These are phyloP conservation scores for Backusella westeae DNA, from an alignment of 192 early-diverging fungal genomes.

Conservation along the genomic window DNA sequence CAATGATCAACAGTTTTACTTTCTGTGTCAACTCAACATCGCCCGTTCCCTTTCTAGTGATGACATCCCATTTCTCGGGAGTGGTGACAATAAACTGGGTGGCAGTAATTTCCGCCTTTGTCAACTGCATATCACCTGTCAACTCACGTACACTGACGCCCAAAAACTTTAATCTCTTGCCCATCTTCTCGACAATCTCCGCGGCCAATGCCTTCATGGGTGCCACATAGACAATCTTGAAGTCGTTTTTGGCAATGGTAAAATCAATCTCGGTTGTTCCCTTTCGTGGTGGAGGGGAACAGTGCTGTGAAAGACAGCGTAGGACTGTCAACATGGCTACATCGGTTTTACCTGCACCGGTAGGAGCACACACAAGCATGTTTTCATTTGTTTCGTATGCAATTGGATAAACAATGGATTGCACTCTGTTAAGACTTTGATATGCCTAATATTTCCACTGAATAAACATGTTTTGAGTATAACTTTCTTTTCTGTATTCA, in stretches of 20 bases:
- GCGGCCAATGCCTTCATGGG: conserved; percentile 98
- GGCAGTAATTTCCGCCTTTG: conserved; percentile 86
- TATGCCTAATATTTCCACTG: conserved; percentile 53
- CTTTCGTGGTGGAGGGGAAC: conserved; percentile 52
- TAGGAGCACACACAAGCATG: conserved; percentile 97
- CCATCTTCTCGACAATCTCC: conserved; percentile 93
- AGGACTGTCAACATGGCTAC: conserved; percentile 94
- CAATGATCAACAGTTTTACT: conserved; percentile 91
- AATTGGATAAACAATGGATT: conserved; percentile 92
- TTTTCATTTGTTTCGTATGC: conserved; percentile 97
- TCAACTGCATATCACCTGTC: conserved; percentile 98
- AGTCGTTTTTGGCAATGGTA: conserved; percentile 76
- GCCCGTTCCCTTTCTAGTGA: conserved; percentile 93
- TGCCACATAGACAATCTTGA: conserved; percentile 98
- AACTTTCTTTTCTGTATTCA: neutral
- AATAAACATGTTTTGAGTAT: too few species aligned
- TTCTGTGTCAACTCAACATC: conserved; percentile 89
- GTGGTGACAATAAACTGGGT: conserved; percentile 99
- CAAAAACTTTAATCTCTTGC: conserved; percentile 75
- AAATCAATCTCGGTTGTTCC: conserved; percentile 47
- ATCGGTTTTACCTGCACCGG: conserved; percentile 98
- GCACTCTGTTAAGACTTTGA: conserved; percentile 87
- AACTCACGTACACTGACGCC: conserved; percentile 89
- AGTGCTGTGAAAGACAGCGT: conserved; percentile 73
- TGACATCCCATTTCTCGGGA: conserved; percentile 99